Evolutionary conservation across 768 basidiomycete genomes (phyloP), one percentile per base, ranked within the genome.

Genomic region (Leccinum imitatum): DNA sequence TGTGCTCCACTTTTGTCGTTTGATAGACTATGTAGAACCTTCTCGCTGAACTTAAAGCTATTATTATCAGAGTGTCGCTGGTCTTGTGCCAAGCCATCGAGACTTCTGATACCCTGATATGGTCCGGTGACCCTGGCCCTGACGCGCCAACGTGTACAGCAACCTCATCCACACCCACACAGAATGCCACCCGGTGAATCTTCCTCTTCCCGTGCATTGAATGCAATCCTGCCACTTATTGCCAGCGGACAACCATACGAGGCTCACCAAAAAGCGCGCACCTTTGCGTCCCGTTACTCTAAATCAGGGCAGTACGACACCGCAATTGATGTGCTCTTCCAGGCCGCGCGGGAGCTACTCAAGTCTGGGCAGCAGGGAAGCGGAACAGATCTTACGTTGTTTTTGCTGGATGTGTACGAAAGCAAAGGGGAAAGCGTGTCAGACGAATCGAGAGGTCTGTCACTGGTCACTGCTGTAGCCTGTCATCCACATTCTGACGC

Each of bases 241-340:
- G 73, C 82, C 6, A 78, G 80, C 10, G 84, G 87, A 10, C 92
- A 94, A 37, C 74, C 82, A 14, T 97, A 97, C 73, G 93, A 95
- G 62, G 95, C 95, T 0, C 96, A 98, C 67, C 95, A 98, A 74
- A 98, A 98, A 76, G 93, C 95, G 10, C 85, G 96, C 27, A 98
- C 95, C 17, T 97, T 96, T 64, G 93, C 93, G 5, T 87, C 95
- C 4, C 83, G 95, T 67, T 93, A 93, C 72, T 79, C 81, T 54
- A 93, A 94, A 78, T 84, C 91, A 3, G 80, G 79, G 3, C 89
- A 95, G 65, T 87, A 89, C 69, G 87, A 89, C 69, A 87, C 87
- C 14, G 95, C 97, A 17, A 90, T 94, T 74, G 90, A 95, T 73
- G 90, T 98, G 5, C 85, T 98, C 53, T 98, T 97, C 75, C 90